A percentile compares a stretch with the other conserved stretches of the same genome.
phyloP scores from a whole-genome alignment of 2,329 filamentous ascomycete genomes.

The Phyllosticta citrichinensis region DNA sequence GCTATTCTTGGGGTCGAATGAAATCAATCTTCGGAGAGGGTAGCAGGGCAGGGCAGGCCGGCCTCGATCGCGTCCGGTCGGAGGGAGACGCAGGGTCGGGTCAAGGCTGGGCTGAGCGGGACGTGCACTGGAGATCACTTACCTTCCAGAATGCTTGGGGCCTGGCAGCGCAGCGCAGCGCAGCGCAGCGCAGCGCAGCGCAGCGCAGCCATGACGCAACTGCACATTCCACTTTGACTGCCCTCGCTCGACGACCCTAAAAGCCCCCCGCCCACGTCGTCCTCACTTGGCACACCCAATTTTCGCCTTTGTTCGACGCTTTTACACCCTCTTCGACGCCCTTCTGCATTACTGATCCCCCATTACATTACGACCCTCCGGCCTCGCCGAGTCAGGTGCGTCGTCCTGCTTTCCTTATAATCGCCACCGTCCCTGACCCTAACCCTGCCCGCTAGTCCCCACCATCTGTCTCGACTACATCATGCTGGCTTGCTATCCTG shows the following conservation, averaged over 20 bases:
- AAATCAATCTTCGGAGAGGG: background rate
- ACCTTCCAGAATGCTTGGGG: slow-evolving; percentile 7
- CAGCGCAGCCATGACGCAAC: slow-evolving; percentile 9
- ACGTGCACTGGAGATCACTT: slow-evolving; percentile 5
- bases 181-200: too few relatives aligned
- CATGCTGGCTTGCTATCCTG: slow-evolving; percentile 10
- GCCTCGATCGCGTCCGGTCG: slow-evolving; percentile 7
- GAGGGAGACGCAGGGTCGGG: slow-evolving; percentile 3
- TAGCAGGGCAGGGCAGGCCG: too few relatives aligned
- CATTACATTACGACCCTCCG: slow-evolving; percentile 2
- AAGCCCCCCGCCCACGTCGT: slow-evolving; percentile 4
- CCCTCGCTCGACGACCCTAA: slow-evolving; percentile 4
- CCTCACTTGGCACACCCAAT: background rate
- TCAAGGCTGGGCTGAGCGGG: background rate
- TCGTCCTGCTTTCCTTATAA: slow-evolving; percentile 7
- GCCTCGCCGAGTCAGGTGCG: slow-evolving; percentile 9
- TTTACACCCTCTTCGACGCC: slow-evolving; percentile 1
- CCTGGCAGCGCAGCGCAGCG: too few relatives aligned
- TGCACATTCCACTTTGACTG: slow-evolving; percentile 3
- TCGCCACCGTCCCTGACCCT: slow-evolving; percentile 12
- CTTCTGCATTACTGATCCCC: slow-evolving; percentile 9
- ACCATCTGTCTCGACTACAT: slow-evolving; percentile 7
- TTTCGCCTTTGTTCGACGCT: background rate
- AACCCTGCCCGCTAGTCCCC: slow-evolving; percentile 2
- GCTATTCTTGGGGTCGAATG: background rate